These are phyloP conservation scores for Leccinum aurantiacum DNA, from an alignment of 768 basidiomycete species.

Conservation along the genomic window DNA sequence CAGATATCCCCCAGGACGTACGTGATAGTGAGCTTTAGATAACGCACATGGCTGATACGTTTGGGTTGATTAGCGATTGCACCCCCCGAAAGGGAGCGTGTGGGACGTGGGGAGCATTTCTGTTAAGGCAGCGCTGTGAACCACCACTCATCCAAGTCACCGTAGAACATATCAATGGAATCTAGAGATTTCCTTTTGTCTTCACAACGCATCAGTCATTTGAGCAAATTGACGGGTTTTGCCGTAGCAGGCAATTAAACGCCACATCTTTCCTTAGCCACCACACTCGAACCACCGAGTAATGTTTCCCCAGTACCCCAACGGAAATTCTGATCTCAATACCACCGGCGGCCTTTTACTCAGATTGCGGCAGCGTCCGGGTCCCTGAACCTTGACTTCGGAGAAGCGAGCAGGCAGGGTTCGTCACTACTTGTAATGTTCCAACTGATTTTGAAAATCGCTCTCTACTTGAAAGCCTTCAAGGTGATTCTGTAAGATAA, in stretches of 20 bases:
- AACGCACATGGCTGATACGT: constrained; percentile 12
- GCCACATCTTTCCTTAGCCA: constrained; percentile 22
- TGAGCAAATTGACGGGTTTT: background rate
- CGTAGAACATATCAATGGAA: background rate
- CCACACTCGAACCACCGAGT: background rate
- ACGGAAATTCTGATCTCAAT: background rate
- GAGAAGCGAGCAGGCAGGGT: background rate
- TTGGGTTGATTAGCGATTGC: constrained; percentile 43
- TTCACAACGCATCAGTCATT: constrained; percentile 1
- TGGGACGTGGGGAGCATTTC: constrained; percentile 40
- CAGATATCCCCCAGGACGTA: constrained; percentile 52
- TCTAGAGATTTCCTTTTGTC: constrained; percentile 4
- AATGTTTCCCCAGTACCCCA: constrained; percentile 1
- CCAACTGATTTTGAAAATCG: background rate
- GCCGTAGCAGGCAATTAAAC: constrained; percentile 18
- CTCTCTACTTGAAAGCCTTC: background rate
- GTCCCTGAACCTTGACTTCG: constrained; percentile 4
- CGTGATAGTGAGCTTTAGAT: constrained; percentile 5
- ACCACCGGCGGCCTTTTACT: background rate
- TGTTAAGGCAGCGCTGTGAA: constrained; percentile 14
- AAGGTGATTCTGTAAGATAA: background rate
- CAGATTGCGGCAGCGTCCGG: constrained; percentile 1
- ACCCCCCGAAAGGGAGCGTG: constrained; percentile 54
- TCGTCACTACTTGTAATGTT: background rate
- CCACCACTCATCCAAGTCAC: background rate